Conservation (phyloP, 2,329 filamentous ascomycete species). For the Elsinoe batatas region DNA sequence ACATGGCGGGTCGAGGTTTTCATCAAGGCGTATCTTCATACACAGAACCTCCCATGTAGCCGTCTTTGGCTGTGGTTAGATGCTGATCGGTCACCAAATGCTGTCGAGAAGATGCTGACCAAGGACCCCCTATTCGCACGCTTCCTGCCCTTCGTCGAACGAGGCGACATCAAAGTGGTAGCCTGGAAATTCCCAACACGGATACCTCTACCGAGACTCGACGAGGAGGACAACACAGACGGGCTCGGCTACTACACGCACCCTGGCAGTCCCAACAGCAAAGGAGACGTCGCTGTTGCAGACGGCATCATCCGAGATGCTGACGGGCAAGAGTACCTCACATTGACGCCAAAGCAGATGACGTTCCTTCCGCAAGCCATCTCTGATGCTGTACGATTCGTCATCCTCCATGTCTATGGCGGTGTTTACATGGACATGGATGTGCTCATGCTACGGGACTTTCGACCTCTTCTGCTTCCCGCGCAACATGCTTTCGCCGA, state of each 20-base stretch:
- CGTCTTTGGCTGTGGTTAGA: slow-evolving; percentile 47
- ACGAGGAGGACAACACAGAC: slow-evolving; percentile 38
- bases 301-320: slow-evolving; percentile 44
- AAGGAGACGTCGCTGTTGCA: slow-evolving; percentile 36
- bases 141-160: slow-evolving; percentile 44
- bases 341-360: slow-evolving; percentile 46
- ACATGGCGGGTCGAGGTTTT: slow-evolving; percentile 49
- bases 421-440: slow-evolving; percentile 50
- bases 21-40: slow-evolving; percentile 48
- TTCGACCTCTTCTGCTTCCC: slow-evolving; percentile 44
- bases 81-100: slow-evolving; percentile 41
- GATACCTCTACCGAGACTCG: slow-evolving; percentile 38
- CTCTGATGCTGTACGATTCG: slow-evolving; percentile 46
- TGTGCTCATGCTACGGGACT: slow-evolving; percentile 44
- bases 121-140: slow-evolving; percentile 43
- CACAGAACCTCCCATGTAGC: slow-evolving; percentile 47
- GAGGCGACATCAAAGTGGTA: slow-evolving; percentile 43
- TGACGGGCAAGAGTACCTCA: slow-evolving; percentile 43
- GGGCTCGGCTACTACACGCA: slow-evolving; percentile 42
- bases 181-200: slow-evolving; percentile 45
- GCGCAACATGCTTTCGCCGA: slow-evolving; percentile 46
- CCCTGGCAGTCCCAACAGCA: slow-evolving; percentile 34
- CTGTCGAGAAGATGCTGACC: slow-evolving; percentile 42
- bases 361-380: slow-evolving; percentile 50
- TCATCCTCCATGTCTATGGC: slow-evolving; percentile 45